Percentiles rank a stretch among this genome's conserved stretches.
Conservation (phyloP, 441 rosid species). For the Rhodomyrtus psidioides region DNA sequence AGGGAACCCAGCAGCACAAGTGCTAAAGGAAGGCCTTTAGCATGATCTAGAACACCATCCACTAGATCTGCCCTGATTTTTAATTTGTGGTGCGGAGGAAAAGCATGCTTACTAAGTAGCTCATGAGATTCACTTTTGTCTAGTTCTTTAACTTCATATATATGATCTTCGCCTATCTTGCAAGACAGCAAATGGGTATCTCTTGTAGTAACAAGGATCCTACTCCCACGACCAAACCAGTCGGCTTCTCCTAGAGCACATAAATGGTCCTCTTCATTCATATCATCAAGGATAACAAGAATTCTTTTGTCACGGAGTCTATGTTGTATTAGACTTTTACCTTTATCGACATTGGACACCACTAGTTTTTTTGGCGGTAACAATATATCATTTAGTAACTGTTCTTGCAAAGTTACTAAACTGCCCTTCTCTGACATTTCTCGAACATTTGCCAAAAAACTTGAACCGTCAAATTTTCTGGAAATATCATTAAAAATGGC, state of each 20-base stretch:
- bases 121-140: accelerated
- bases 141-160: accelerated
- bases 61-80: too few species aligned
- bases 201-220: neutral
- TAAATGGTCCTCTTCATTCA: accelerated
- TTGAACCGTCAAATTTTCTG: neutral
- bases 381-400: accelerated
- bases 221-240: neutral
- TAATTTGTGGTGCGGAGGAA: accelerated
- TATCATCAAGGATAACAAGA: neutral
- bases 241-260: accelerated
- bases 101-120: accelerated
- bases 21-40: too few species aligned
- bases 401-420: neutral
- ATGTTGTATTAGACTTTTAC: too few species aligned
- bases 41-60: too few species aligned
- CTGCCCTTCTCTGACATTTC: neutral
- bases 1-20: too few species aligned
- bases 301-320: neutral
- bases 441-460: neutral
- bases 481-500: too few species aligned
- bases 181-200: neutral
- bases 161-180: neutral
- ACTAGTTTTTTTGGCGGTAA: too few species aligned
- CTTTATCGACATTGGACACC: too few species aligned